Base-by-base conservation (phyloP, 2,329 filamentous ascomycete genomes). In the Alternaria angustiovoidea region DNA sequence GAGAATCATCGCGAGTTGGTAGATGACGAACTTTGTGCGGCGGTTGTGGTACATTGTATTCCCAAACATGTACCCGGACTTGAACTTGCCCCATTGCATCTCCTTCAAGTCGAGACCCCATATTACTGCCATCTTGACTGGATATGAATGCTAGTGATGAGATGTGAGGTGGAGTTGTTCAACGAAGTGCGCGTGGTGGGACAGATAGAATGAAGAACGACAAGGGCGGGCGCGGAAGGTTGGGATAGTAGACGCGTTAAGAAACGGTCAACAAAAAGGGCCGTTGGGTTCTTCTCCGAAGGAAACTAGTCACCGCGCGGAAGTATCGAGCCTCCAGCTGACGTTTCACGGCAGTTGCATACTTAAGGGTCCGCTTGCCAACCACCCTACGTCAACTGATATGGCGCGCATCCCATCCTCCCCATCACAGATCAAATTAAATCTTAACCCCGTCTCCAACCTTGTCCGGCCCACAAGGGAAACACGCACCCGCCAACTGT, bases 31-130 rank as follows among this genome's bases (percentile, higher is more conserved):
- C 67, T 86, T 87, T 8, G 83, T 85, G 20, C 83, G 80, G 43
- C 86, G 83, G 3, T 86, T 74, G 71, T 88, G 84, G 67, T 86
- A 87, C 12, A 79, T 77, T 32, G 76, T 81, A 65, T 84, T 84
- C 77, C 84, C 24, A 26, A 26, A 87, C 85, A 88, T 88, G 71
- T 87, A 82, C n/a, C 79, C 81, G 61, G 75, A 81, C 62, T 83
- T 84, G 81, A 88, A 87, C 69, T 86, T 87, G 61, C 75, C 75
- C 85, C 85, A 88, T 78, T 85, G 81, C 69, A 87, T 85, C 65
- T 87, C 85, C 51, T 77, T 76, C 56, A 88, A 77, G 70, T 87
- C 82, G 61, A 88, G 80, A 32, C 86, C 86, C 84, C 85, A 87
- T 65, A 87, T 85, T 16, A 86, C 80, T 9, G 72, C 70, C 75